Base-by-base conservation (phyloP, 306 rosid genomes). In the Acacia crassicarpa region DNA sequence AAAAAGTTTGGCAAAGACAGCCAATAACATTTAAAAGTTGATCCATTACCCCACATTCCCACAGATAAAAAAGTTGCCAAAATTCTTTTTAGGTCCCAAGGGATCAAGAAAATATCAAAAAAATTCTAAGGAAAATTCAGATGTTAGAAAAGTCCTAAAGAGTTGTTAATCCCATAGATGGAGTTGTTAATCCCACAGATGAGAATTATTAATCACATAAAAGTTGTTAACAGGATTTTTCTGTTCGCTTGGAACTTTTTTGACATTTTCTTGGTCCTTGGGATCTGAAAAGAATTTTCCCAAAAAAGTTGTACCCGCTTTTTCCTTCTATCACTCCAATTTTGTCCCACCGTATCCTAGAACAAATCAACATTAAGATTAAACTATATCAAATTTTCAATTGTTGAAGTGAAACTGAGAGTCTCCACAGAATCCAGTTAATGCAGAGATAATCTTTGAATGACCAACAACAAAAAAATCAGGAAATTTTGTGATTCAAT, bases 1-100 rank as follows among this genome's bases (percentile, higher is more conserved):
- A 61, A 72, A 72, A 78, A 19, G 70, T 70, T 70, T 49, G 71
- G 83, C 72, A 43, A 61, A 12, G 76, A 69, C 51, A 82, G 58
- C 45, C 41, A 45, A 67, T 69, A 22, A 63, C 33, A 78, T 6
- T 32, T 65, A 56, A 44, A 71, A 33, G 43, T 73, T 71, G 61
- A 76, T 76, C 77, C 76, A 59, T 48, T 76, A 81, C 46, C 82
- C 84, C 69, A 75, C 72, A 78, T 27, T 27, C 27, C 1, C 27
- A 27, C 27, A 72, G 82, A 72, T 54, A 67, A 43, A 76, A 48
- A 76, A 83, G 27, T 27, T 27, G 27, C 1, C 1, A 27, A 27
- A 27, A 27, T 27, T 27, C 27, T 0, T 27, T 27, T 27, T 27
- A 27, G 27, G 27, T 27, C 27, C 27, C 27, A 27, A 27, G 27